Evolutionary conservation across 768 basidiomycete genomes (phyloP), one percentile per base, ranked within the genome.

Genomic region (Rhizopogon vulgaris): DNA sequence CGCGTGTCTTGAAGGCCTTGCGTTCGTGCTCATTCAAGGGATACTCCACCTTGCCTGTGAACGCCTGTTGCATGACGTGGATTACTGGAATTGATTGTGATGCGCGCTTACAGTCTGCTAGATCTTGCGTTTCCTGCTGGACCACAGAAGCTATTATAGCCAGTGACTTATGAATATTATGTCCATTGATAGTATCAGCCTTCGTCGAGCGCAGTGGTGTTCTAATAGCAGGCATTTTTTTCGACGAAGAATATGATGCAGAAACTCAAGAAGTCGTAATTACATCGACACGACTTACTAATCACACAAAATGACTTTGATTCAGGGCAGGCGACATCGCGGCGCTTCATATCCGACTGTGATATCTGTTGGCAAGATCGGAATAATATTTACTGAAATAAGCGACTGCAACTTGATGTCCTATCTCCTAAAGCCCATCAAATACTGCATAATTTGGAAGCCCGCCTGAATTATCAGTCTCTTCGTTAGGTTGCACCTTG

Each of bases 371-470:
- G 2, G 15, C 14, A 24, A 15, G 38, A 22, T 17, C n/a, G 28
- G 17, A 12, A 6, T 9, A 1, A 24, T 5, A n/a, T n/a, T n/a
- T n/a, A n/a, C n/a, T n/a, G n/a, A n/a, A 27, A 11, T 9, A 28
- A 34, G 32, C 0, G 32, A 34, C 32, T 42, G 9, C 3, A 22
- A 40, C 22, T 22, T 22, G 22, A 25, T 17, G 11, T 42, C 14
- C 32, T 45, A 62, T 62, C 58, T 46, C 52, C 81, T 75, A 67
- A 78, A 75, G 25, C 83, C 83, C 77, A 85, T 70, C 50, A 85
- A 58, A 58, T 72, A 83, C 57, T 79, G 69, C 80, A 84, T 82
- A 52, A 72, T 77, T 56, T 84, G 82, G 68, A 82, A 79, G 1
- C 79, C 76, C 49, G 84, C 80, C 80, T 83, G 54, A 22, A 30